Base-by-base conservation (phyloP, 805 yeast genomes). In the Candida suzukii region DNA sequence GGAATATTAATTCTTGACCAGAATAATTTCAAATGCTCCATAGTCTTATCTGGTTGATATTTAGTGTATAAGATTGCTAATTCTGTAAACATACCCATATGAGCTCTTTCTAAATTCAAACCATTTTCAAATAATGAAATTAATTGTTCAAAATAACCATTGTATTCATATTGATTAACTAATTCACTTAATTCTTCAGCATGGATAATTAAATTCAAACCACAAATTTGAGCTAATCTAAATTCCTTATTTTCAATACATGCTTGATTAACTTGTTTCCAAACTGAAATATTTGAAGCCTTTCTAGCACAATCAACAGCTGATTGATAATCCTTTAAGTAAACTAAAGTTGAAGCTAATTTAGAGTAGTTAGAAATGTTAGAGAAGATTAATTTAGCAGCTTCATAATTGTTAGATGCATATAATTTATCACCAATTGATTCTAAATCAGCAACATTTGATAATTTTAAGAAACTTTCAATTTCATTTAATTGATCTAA, bases 81-180 rank as follows among this genome's bases (percentile, higher is more conserved):
- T 66, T 90, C 97, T 11, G 99, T 93, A 63, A 93, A 93, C 97
- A 93, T 91, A 53, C 98, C 99, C 99, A 93, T 93, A 61, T 93
- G 99, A 30, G 99, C 99, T 63, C 99, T 85, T 71, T 93, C 99
- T 52, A 93, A 74, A 33, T 96, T 95, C 45, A 93, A 74, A 50
- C 98, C 98, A 54, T 88, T 91, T 66, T 93, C 99, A 56, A 93
- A 88, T 56, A 93, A 76, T 16, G 96, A 78, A 48, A 91, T 86
- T 50, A 93, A 73, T 70, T 93, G 96, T 50, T 80, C 84, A 67
- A 90, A 90, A 66, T 88, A 87, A 35, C 99, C 99, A 51, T 83
- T 78, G 60, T 76, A 71, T 67, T 93, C 97, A 61, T 93, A 93
- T 50, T 83, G 84, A 47, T 70, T 71, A 35, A 91, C 97, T 49